Evolutionary conservation across 176 grass and related monocot genomes (phyloP), one percentile per base, ranked within the genome.

Genomic region (Raddia guianensis): DNA sequence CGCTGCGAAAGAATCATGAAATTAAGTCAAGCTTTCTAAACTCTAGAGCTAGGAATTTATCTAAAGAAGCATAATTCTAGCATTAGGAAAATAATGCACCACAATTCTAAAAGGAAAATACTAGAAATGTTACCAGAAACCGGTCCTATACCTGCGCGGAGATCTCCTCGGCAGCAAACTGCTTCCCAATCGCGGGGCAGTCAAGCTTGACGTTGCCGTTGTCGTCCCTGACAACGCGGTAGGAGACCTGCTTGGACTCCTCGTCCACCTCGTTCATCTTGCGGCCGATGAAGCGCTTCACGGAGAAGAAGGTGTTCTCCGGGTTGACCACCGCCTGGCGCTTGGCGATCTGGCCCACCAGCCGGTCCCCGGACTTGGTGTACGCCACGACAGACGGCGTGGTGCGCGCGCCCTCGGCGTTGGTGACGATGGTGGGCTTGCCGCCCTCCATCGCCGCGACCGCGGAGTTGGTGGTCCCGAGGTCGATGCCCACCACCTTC

Each of bases 261-360:
- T 94, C 89, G 13, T 88, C 80, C 40, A 94, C 92, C 80, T 94
- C 92, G 66, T 87, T 64, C 92, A 90, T 91, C 82, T 92, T 95
- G 15, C 90, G 81, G 37, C 93, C 93, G 60, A 95, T 92, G 87
- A 91, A 90, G 0, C 93, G 84, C 70, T 95, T 95, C 45, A 95
- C 87, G 1, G 89, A 95, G 78, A 89, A 92, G 87, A 95, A 91
- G 21, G 93, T 92, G 73, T 92, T 91, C 85, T 95, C 93, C 50
- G 90, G 90, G 75, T 95, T 95, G 46, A 92, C 90, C 3, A 95
- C 93, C 12, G 87, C 93, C 85, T 95, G 93, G 11, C 93, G 82
- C 84, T 95, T 95, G 73, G 93, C 93, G 84, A 95, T 92, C 85
- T 92, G 87, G 2, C 93, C 93, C 1, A 92, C 90, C 46, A 95